Percentiles rank a stretch among this genome's conserved stretches.
Evolutionary conservation across 164 flowering plant species (phyloP).

Genomic region (Aristolochia contorta): DNA sequence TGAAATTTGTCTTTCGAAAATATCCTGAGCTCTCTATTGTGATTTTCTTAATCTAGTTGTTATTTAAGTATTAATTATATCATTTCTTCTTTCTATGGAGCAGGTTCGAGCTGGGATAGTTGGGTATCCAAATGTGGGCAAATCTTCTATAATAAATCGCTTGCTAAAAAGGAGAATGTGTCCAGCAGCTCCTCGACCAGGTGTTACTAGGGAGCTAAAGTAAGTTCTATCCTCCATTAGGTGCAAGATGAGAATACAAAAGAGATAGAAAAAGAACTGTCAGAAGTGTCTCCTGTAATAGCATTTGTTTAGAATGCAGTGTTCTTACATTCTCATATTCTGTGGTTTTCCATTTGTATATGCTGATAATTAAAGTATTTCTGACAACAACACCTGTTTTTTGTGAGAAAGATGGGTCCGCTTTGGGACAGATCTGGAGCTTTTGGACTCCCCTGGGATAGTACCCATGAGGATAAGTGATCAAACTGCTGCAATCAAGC

Average conservation of each 20-base stretch:
- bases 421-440: constrained; percentile 78
- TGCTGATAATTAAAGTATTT: too few species aligned
- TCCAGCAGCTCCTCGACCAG: constrained; percentile 95
- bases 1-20: too few species aligned
- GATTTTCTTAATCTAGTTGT: background rate
- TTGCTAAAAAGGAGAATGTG: constrained; percentile 89
- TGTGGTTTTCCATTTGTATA: too few species aligned
- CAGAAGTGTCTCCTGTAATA: too few species aligned
- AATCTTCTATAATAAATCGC: constrained; percentile 94
- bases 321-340: too few species aligned
- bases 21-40: background rate
- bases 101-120: constrained; percentile 97
- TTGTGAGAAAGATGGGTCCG: constrained; percentile 65
- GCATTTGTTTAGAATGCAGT: too few species aligned
- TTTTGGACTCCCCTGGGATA: constrained; percentile 95
- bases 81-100: constrained; percentile 1
- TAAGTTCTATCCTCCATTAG: constrained; percentile 18
- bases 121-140: constrained; percentile 99
- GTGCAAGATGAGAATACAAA: too few species aligned
- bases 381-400: background rate
- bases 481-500: constrained; percentile 87
- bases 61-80: background rate
- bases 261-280: too few species aligned
- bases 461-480: constrained; percentile 94
- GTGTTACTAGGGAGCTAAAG: constrained; percentile 89